A percentile compares a stretch with the other conserved stretches of the same genome.
These are phyloP conservation scores for Phaeosphaeria sp. DNA, from an alignment of 2,329 filamentous ascomycete species.

Conservation along the genomic window DNA sequence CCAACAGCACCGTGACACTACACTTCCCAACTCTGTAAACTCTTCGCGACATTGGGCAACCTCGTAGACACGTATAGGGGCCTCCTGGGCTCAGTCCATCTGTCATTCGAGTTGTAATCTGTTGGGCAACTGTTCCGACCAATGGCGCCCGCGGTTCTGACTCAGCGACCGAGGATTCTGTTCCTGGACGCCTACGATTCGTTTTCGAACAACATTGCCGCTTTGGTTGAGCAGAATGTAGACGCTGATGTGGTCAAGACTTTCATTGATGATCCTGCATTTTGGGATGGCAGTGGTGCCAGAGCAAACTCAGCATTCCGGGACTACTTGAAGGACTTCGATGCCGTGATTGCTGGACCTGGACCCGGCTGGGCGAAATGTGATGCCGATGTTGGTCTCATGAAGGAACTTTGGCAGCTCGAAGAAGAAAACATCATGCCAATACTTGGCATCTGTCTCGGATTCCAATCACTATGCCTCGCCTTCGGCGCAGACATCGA, in stretches of 20 bases:
- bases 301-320: slow-evolving; percentile 43
- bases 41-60: not conserved
- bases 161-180: slow-evolving; percentile 64
- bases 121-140: not conserved
- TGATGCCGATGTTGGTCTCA: slow-evolving; percentile 80
- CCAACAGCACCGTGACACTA: slow-evolving; percentile 3
- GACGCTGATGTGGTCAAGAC: slow-evolving; percentile 73
- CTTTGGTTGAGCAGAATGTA: slow-evolving; percentile 75
- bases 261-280: slow-evolving; percentile 64
- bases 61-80: not conserved
- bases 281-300: slow-evolving; percentile 6
- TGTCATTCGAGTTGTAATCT: not conserved
- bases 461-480: slow-evolving; percentile 81
- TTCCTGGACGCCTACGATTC: slow-evolving; percentile 97
- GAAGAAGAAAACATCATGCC: slow-evolving; percentile 68
- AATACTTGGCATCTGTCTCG: slow-evolving; percentile 86
- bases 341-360: slow-evolving; percentile 88
- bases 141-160: slow-evolving; percentile 40
- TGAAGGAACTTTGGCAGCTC: slow-evolving; percentile 76
- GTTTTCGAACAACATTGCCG: slow-evolving; percentile 93
- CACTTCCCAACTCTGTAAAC: not conserved
- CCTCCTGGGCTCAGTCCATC: not conserved
- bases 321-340: slow-evolving; percentile 66
- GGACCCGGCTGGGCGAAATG: slow-evolving; percentile 83
- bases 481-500: slow-evolving; percentile 72